A percentile compares a stretch with the other conserved stretches of the same genome.
Evolutionary conservation across 208 protist species (phyloP).

Genomic region (Acanthamoeba royreba): DNA sequence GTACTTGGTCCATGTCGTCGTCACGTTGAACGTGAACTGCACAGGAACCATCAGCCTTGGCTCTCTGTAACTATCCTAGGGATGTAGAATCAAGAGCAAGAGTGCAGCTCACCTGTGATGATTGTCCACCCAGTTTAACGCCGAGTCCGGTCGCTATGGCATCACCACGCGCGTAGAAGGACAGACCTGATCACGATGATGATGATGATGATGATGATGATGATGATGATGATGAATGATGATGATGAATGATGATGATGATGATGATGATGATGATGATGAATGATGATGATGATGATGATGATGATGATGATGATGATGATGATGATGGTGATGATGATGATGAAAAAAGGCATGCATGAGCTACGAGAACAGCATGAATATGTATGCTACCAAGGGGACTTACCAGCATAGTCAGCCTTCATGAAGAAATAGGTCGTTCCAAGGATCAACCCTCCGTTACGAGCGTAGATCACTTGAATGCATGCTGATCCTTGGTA

Average conservation of each 20-base stretch:
- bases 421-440: neutral
- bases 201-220: no score
- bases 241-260: no score
- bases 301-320: neutral
- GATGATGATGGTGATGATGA: no score
- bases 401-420: neutral
- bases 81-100: no score
- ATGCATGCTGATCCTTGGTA: neutral
- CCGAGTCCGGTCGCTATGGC: neutral
- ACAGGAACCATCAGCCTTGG: no score
- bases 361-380: no score
- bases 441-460: neutral
- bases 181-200: neutral
- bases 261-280: neutral
- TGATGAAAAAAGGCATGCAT: no score
- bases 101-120: neutral
- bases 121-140: neutral
- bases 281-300: neutral
- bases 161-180: neutral
- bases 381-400: no score
- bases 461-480: neutral
- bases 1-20: neutral
- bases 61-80: no score
- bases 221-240: no score
- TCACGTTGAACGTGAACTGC: neutral